phyloP scores from a whole-genome alignment of 768 basidiomycete genomes.

The Leccinum rimulosum region DNA sequence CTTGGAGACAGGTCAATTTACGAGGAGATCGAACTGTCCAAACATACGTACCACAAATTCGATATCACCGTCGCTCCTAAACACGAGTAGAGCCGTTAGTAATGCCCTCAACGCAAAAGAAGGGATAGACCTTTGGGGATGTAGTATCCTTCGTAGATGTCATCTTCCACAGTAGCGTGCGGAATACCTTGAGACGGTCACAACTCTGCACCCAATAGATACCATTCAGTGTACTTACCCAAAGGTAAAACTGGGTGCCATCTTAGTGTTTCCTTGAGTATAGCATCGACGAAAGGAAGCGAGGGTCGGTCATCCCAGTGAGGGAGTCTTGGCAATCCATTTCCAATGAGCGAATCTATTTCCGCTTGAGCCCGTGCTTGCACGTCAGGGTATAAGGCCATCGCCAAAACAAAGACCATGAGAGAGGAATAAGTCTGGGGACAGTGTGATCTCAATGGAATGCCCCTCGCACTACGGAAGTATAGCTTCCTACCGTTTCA shows the following conservation, averaged over 20 bases:
- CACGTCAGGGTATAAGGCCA: slow-evolving; percentile 26
- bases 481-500: slow-evolving; percentile 20
- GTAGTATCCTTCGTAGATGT: slow-evolving; percentile 42
- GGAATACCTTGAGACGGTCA: slow-evolving; percentile 23
- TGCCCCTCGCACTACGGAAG: background rate
- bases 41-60: slow-evolving; percentile 17
- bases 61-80: slow-evolving; percentile 19
- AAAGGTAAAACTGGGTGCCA: slow-evolving; percentile 21
- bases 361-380: slow-evolving; percentile 21
- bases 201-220: background rate
- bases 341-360: slow-evolving; percentile 18
- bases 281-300: slow-evolving; percentile 23
- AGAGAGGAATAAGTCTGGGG: slow-evolving; percentile 21
- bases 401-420: slow-evolving; percentile 21
- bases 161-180: slow-evolving; percentile 37
- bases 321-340: slow-evolving; percentile 19
- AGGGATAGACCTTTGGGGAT: slow-evolving; percentile 47
- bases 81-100: background rate
- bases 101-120: background rate
- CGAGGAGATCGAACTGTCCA: background rate
- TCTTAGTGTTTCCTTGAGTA: slow-evolving; percentile 24
- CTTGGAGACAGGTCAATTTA: slow-evolving; percentile 12
- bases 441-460: slow-evolving; percentile 10
- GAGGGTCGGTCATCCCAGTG: slow-evolving; percentile 17
- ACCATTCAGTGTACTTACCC: slow-evolving; percentile 1